Evolutionary conservation across 805 yeast species (phyloP).

Genomic region (Candida germanica): DNA sequence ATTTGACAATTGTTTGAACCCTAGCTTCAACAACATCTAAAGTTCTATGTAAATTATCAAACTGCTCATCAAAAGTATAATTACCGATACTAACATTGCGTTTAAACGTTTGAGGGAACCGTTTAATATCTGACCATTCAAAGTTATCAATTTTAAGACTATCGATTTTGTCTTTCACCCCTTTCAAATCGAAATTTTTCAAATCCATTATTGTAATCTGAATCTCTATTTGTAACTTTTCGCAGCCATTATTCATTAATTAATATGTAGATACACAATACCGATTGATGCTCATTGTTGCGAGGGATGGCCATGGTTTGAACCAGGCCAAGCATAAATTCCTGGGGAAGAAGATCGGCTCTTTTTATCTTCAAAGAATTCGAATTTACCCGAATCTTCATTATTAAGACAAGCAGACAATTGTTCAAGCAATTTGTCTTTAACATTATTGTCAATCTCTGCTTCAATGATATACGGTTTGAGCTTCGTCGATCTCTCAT

Average conservation of each 20-base stretch:
- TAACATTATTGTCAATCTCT: slow-evolving; percentile 7
- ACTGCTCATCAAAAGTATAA: slow-evolving; percentile 38
- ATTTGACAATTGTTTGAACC: slow-evolving; percentile 16
- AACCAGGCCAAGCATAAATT: slow-evolving; percentile 63
- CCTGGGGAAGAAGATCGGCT: slow-evolving; percentile 33
- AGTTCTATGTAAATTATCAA: slow-evolving; percentile 23
- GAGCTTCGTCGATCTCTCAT: slow-evolving; percentile 21
- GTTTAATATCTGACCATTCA: slow-evolving; percentile 22
- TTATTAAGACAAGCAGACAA: slow-evolving; percentile 15
- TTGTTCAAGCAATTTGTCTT: slow-evolving; percentile 16
- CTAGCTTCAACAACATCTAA: slow-evolving; percentile 15
- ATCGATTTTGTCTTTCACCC: slow-evolving; percentile 2
- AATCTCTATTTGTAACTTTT: slow-evolving; percentile 1
- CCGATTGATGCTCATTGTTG: not conserved
- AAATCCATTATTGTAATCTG: slow-evolving; percentile 8
- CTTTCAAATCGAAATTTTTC: not conserved
- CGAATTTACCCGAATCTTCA: slow-evolving; percentile 13
- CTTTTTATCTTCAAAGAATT: slow-evolving; percentile 19
- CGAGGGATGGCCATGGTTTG: slow-evolving; percentile 61
- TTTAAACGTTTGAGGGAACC: slow-evolving; percentile 32
- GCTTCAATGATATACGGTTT: slow-evolving; percentile 9
- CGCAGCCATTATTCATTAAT: slow-evolving; percentile 10
- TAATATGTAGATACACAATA: not conserved
- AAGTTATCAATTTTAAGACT: slow-evolving; percentile 5
- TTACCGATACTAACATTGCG: slow-evolving; percentile 23